A percentile compares a stretch with the other conserved stretches of the same genome.
Conservation (phyloP, 179 eudicot species). For the Vitellaria paradoxa region DNA sequence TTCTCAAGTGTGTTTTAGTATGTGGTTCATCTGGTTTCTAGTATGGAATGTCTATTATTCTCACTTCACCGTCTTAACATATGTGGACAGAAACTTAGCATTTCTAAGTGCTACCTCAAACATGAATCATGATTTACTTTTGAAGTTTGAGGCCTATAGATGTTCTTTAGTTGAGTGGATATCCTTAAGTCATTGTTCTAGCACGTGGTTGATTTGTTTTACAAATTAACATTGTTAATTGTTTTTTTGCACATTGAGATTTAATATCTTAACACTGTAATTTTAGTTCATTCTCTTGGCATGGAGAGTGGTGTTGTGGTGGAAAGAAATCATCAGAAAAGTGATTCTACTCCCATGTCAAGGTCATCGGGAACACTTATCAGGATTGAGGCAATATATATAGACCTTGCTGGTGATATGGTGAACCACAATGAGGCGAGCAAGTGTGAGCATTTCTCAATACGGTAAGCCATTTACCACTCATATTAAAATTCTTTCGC, state of each 20-base stretch:
- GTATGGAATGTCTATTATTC: not conserved
- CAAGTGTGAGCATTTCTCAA: slow-evolving; percentile 36
- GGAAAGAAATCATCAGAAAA: slow-evolving; percentile 19
- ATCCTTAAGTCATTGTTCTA: slow-evolving; percentile 5
- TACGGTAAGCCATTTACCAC: slow-evolving; percentile 33
- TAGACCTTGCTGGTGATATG: slow-evolving; percentile 30
- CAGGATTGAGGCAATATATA: slow-evolving; percentile 33
- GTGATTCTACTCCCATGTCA: slow-evolving; percentile 16
- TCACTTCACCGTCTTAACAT: not conserved
- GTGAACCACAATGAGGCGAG: slow-evolving; percentile 23
- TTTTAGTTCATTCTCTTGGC: slow-evolving; percentile 19
- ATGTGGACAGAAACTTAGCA: not conserved
- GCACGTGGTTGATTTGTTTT: slow-evolving; percentile 1
- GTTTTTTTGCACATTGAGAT: not conserved
- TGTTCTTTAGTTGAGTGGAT: not conserved
- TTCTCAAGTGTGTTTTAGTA: not conserved
- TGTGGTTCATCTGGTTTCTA: not conserved
- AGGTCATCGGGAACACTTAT: slow-evolving; percentile 27
- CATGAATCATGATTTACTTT: not conserved
- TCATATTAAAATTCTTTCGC: not conserved
- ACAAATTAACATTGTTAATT: not conserved
- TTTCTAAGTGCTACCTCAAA: not conserved
- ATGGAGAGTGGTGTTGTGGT: slow-evolving; percentile 27
- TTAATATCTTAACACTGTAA: slow-evolving; percentile 7
- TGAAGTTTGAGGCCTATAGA: not conserved